phyloP scores from a whole-genome alignment of 2,329 filamentous ascomycete species.

The Verticillium dahliae region DNA sequence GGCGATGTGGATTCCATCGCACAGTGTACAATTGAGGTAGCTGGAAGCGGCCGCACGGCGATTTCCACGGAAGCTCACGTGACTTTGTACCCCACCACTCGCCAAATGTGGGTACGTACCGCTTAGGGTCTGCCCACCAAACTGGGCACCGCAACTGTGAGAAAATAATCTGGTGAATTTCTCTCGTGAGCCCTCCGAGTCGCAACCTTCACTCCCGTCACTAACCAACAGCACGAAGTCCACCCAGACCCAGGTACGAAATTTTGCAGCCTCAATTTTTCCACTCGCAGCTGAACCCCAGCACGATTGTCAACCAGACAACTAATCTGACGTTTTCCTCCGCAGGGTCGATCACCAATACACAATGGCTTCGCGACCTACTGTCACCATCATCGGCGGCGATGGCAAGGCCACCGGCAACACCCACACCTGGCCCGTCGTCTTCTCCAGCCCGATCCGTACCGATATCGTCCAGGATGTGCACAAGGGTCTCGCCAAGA shows the following conservation, averaged over 20 bases:
- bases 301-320: background rate
- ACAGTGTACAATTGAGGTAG: too few relatives aligned
- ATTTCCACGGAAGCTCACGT: background rate
- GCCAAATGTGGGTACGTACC: slow-evolving; percentile 3
- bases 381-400: slow-evolving; percentile 93
- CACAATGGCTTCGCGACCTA: slow-evolving; percentile 92
- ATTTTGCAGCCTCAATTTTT: background rate
- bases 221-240: slow-evolving; percentile 3
- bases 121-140: slow-evolving; percentile 3
- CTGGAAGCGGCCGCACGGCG: background rate
- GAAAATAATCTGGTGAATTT: background rate
- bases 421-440: slow-evolving; percentile 87
- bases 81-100: background rate
- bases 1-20: too few relatives aligned
- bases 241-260: slow-evolving; percentile 3
- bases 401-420: slow-evolving; percentile 88
- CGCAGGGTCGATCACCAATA: slow-evolving; percentile 14
- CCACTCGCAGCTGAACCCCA: background rate
- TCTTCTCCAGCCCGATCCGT: slow-evolving; percentile 97
- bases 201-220: slow-evolving; percentile 1
- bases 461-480: slow-evolving; percentile 98
- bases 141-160: background rate
- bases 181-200: background rate
- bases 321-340: slow-evolving; percentile 7
- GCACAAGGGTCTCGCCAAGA: slow-evolving; percentile 99